Percentiles rank a stretch among this genome's conserved stretches.
phyloP scores from a whole-genome alignment of 805 yeast species.

The Wickerhamiella hasegawae region DNA sequence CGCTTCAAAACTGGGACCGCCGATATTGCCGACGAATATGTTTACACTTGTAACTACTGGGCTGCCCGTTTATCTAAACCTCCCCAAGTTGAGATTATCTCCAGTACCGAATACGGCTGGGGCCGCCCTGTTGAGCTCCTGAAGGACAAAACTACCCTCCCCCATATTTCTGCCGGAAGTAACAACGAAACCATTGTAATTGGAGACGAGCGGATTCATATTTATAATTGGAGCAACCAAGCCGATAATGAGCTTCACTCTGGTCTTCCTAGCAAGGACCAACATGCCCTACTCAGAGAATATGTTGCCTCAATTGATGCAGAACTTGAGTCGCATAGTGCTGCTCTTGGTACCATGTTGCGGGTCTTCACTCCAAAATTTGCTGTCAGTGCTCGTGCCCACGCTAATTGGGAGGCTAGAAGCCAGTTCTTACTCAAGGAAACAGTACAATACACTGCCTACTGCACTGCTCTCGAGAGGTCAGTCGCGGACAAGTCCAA shows the following conservation, averaged over 20 bases:
- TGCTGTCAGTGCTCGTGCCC: conserved; percentile 16
- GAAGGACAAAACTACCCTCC: not conserved
- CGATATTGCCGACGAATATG: conserved; percentile 53
- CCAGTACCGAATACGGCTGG: conserved; percentile 77
- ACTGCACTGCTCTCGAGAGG: conserved; percentile 7
- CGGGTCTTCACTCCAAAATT: conserved; percentile 19
- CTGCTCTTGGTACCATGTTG: conserved; percentile 24
- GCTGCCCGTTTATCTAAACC: conserved; percentile 71
- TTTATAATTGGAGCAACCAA: conserved; percentile 22
- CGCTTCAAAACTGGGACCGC: conserved; percentile 51
- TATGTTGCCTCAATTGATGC: conserved; percentile 27
- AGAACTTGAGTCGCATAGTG: conserved; percentile 30
- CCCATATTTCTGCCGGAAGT: conserved; percentile 1
- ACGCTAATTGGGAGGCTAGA: conserved; percentile 22
- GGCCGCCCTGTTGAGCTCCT: conserved; percentile 11
- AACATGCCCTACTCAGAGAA: conserved; percentile 24
- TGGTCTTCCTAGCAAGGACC: conserved; percentile 22
- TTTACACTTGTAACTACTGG: conserved; percentile 79
- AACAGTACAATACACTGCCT: conserved; percentile 17
- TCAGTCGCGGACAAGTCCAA: not conserved
- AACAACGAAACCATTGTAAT: conserved; percentile 8
- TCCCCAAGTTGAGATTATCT: conserved; percentile 55
- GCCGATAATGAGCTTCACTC: conserved; percentile 19
- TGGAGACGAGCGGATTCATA: conserved; percentile 15
- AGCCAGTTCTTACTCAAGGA: conserved; percentile 19